These are phyloP conservation scores for Populus davidiana DNA, from an alignment of 345 rosid genomes.

Conservation along the genomic window DNA sequence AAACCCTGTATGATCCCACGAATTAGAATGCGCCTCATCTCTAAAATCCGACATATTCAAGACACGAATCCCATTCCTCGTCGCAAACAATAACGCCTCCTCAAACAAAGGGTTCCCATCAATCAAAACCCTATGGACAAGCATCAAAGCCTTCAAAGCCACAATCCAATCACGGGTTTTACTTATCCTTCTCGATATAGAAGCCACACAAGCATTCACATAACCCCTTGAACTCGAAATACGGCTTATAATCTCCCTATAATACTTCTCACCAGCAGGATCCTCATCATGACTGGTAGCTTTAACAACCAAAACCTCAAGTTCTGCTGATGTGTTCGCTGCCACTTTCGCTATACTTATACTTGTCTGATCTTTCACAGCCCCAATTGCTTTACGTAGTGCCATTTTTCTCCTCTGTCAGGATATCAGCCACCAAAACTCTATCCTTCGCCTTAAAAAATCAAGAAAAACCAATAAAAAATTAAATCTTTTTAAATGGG, in stretches of 20 bases:
- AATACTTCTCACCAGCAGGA: constrained; percentile 24
- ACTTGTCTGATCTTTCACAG: constrained; percentile 28
- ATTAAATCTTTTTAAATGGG: neutral
- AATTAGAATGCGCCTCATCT: constrained; percentile 73
- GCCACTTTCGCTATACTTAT: constrained; percentile 28
- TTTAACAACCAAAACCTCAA: constrained; percentile 26
- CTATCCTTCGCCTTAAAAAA: neutral
- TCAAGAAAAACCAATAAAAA: neutral
- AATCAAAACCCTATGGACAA: constrained; percentile 62
- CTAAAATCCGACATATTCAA: constrained; percentile 80
- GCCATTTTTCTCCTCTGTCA: constrained; percentile 1
- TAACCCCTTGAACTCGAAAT: constrained; percentile 21
- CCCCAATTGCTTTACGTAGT: constrained; percentile 24
- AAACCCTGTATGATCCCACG: constrained; percentile 84
- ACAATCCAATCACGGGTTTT: constrained; percentile 68
- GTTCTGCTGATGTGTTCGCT: constrained; percentile 16
- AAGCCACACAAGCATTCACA: constrained; percentile 18
- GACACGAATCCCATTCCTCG: constrained; percentile 73
- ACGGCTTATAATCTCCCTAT: constrained; percentile 21
- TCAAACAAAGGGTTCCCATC: constrained; percentile 70
- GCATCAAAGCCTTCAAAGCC: constrained; percentile 72
- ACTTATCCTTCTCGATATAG: constrained; percentile 19
- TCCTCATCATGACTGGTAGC: constrained; percentile 25
- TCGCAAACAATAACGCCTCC: constrained; percentile 73
- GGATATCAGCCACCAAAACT: neutral